A percentile compares a stretch with the other conserved stretches of the same genome.
phyloP scores from a whole-genome alignment of 1,139 yeast genomes.

The Candida tetrigidarum region DNA sequence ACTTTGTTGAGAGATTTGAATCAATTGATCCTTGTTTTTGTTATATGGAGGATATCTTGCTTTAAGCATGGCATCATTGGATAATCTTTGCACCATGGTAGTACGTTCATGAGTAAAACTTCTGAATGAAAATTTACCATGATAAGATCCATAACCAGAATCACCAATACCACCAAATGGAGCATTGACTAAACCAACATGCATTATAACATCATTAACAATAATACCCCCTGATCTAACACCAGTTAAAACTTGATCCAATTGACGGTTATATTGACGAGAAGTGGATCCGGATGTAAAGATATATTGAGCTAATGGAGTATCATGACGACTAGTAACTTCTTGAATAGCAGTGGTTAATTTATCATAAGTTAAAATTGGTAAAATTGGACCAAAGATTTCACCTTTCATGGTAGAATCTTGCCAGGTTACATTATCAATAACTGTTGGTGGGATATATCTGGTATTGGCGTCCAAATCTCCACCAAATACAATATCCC shows the following conservation, averaged over 20 bases:
- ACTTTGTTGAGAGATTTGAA: conserved; percentile 30
- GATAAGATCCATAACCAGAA: conserved; percentile 84
- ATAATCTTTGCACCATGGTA: conserved; percentile 65
- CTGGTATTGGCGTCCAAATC: conserved; percentile 45
- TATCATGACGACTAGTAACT: conserved; percentile 62
- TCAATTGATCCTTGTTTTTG: conserved; percentile 32
- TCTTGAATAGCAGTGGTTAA: conserved; percentile 52
- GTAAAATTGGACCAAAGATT: conserved; percentile 85
- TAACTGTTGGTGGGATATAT: conserved; percentile 76
- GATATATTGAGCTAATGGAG: conserved; percentile 87
- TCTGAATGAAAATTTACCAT: conserved; percentile 73
- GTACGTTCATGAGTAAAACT: conserved; percentile 81
- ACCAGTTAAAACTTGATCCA: conserved; percentile 51
- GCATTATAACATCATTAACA: conserved; percentile 75
- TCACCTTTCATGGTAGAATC: conserved; percentile 80
- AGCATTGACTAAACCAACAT: conserved; percentile 68
- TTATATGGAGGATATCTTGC: conserved; percentile 75
- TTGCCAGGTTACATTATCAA: conserved; percentile 60
- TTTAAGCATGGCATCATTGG: conserved; percentile 61
- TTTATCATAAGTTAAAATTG: conserved; percentile 61
- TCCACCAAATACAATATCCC: conserved; percentile 64
- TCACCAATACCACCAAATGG: conserved; percentile 95
- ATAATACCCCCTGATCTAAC: conserved; percentile 78
- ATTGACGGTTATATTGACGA: conserved; percentile 47
- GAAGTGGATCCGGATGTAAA: conserved; percentile 54